phyloP scores from a whole-genome alignment of 176 grass and related monocot species.

The Aegilops bicornis region DNA sequence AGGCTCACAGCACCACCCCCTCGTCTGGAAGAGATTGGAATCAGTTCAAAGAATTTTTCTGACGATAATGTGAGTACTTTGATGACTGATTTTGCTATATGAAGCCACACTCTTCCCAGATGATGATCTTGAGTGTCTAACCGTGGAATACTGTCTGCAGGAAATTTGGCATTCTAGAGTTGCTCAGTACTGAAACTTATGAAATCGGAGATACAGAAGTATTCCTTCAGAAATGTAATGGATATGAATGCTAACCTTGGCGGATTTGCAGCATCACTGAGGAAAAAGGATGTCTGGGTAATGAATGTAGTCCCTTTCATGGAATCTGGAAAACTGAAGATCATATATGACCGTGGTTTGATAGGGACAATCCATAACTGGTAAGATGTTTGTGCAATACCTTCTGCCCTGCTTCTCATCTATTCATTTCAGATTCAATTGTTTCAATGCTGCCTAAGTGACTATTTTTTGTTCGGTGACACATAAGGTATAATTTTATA shows the following conservation, averaged over 20 bases:
- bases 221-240: constrained; percentile 75
- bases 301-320: constrained; percentile 68
- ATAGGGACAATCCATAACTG: constrained; percentile 70
- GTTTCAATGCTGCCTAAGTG: constrained; percentile 23
- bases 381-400: constrained; percentile 32
- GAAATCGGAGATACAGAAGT: constrained; percentile 54
- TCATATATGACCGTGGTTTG: constrained; percentile 82
- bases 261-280: constrained; percentile 75
- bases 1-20: constrained; percentile 65
- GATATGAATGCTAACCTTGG: constrained; percentile 80
- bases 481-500: background rate
- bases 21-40: constrained; percentile 63
- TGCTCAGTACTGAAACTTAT: constrained; percentile 67
- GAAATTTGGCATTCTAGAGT: constrained; percentile 69
- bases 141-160: constrained; percentile 41
- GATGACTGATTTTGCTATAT: background rate
- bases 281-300: constrained; percentile 67
- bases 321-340: constrained; percentile 71
- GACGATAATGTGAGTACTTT: constrained; percentile 52
- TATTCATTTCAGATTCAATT: constrained; percentile 20
- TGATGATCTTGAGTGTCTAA: background rate
- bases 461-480: constrained; percentile 23
- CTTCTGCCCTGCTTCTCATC: background rate
- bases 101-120: background rate
- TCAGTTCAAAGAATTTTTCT: constrained; percentile 45